Evolutionary conservation across 441 rosid species (phyloP).

Genomic region (Populus hybrid): DNA sequence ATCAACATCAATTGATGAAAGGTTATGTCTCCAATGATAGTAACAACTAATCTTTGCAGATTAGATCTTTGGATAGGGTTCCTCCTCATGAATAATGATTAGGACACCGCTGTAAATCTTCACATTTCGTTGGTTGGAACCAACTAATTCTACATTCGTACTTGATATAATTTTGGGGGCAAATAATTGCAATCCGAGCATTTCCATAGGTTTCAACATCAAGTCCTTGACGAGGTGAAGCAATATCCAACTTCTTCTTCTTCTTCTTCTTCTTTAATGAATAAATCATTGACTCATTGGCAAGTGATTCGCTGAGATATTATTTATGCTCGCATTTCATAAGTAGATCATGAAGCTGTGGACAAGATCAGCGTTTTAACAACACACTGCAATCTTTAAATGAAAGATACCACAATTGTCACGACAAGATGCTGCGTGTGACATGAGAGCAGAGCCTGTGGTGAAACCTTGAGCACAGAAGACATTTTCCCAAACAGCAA

Average conservation of each 20-base stretch:
- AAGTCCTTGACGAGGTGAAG: background rate
- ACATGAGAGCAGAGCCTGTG: background rate
- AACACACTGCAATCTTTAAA: background rate
- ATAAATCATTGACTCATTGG: background rate
- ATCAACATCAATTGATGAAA: background rate
- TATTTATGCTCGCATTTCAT: background rate
- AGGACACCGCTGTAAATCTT: background rate
- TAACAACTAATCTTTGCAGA: background rate
- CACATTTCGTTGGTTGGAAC: background rate
- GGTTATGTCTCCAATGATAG: background rate
- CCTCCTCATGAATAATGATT: background rate
- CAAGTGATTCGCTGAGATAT: background rate
- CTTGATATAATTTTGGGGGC: background rate
- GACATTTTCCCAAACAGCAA: constrained; percentile 21
- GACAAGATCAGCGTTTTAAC: background rate
- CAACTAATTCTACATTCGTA: background rate
- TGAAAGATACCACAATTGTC: background rate
- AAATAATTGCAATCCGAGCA: background rate
- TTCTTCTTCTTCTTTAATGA: no score
- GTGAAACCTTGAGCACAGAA: background rate
- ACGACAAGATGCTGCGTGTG: background rate
- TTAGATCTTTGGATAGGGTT: constrained; percentile 12
- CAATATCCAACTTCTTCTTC: no score
- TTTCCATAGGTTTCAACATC: background rate
- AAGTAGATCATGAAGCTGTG: background rate